Conservation (phyloP, 768 basidiomycete genomes). For the Tylopilus subfusipes region DNA sequence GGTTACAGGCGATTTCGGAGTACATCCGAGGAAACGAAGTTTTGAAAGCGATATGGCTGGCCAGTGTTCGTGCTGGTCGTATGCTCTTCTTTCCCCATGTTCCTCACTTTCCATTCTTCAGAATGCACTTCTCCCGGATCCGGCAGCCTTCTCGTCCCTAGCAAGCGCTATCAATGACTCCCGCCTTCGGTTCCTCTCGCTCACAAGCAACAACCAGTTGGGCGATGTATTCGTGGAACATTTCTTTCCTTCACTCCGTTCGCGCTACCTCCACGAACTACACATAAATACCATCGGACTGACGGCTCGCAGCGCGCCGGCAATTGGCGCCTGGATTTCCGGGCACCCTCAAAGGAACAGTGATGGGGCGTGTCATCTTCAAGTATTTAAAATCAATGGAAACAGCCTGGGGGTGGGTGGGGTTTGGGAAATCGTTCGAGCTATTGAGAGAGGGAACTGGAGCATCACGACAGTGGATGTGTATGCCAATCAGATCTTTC, state of each 20-base stretch:
- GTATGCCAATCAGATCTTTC: constrained; percentile 40
- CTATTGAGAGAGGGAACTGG: constrained; percentile 49
- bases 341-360: constrained; percentile 25
- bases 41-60: constrained; percentile 47
- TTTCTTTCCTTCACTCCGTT: constrained; percentile 49
- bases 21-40: constrained; percentile 47
- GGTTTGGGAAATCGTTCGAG: constrained; percentile 45
- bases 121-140: constrained; percentile 42
- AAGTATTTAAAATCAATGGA: constrained; percentile 52
- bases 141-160: constrained; percentile 37
- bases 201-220: constrained; percentile 47
- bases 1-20: constrained; percentile 47
- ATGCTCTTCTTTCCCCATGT: background rate
- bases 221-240: constrained; percentile 46
- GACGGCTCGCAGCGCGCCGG: constrained; percentile 41
- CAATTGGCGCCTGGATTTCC: constrained; percentile 48
- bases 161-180: constrained; percentile 53
- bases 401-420: constrained; percentile 50
- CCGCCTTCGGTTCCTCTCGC: constrained; percentile 44
- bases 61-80: constrained; percentile 43
- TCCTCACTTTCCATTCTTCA: constrained; percentile 24
- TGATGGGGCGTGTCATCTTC: constrained; percentile 38
- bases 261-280: constrained; percentile 47
- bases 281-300: constrained; percentile 49
- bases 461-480: constrained; percentile 47